Evolutionary conservation across 164 flowering plant species (phyloP).

Genomic region (Buxus sempervirens): DNA sequence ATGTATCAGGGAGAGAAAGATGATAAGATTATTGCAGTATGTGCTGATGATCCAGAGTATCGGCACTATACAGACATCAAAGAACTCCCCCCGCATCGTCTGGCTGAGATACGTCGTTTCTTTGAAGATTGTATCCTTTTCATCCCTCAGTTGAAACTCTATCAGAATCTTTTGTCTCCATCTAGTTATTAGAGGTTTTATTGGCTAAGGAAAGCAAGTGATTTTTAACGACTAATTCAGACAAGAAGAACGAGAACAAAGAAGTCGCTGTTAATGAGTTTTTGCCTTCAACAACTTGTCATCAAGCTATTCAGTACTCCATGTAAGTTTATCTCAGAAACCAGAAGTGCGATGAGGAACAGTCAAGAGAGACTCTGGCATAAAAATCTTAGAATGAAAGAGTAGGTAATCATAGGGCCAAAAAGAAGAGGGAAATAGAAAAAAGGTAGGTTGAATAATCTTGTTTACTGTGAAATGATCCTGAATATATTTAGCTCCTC

Average conservation of each 20-base stretch:
- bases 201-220: too few species aligned
- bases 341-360: neutral
- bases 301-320: slow-evolving; percentile 53
- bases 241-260: slow-evolving; percentile 71
- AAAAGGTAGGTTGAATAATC: too few species aligned
- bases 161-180: neutral
- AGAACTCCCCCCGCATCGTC: slow-evolving; percentile 65
- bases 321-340: slow-evolving; percentile 34
- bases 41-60: slow-evolving; percentile 80
- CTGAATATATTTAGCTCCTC: too few species aligned
- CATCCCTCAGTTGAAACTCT: neutral
- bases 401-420: neutral
- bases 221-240: slow-evolving; percentile 38
- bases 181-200: neutral
- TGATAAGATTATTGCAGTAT: slow-evolving; percentile 76
- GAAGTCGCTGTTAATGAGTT: slow-evolving; percentile 63
- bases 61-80: slow-evolving; percentile 58
- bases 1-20: slow-evolving; percentile 61
- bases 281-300: slow-evolving; percentile 41
- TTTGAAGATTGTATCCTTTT: slow-evolving; percentile 73
- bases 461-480: too few species aligned
- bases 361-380: neutral
- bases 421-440: too few species aligned
- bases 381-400: neutral
- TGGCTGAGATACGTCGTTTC: slow-evolving; percentile 63